phyloP scores from a whole-genome alignment of 2,329 filamentous ascomycete genomes.

The Calonectria crousiana region DNA sequence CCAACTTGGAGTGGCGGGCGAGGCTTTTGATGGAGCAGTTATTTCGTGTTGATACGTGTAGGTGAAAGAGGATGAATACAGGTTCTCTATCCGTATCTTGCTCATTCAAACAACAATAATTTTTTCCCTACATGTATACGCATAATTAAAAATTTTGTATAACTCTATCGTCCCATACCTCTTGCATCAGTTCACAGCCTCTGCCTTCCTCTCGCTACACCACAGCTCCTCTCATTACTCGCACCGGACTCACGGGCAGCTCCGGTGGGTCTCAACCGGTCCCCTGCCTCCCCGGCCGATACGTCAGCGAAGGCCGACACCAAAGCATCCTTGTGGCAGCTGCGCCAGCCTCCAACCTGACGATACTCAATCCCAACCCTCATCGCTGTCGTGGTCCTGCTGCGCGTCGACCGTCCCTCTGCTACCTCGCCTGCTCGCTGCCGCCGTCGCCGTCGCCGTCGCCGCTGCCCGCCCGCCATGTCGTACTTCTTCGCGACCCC shows the following conservation, averaged over 20 bases:
- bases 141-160: not conserved
- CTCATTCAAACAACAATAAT: not conserved
- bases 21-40: not conserved
- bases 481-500: slow-evolving; percentile 99
- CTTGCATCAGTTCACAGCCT: slow-evolving; percentile 12
- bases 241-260: slow-evolving; percentile 28
- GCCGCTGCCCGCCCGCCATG: slow-evolving; percentile 67
- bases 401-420: slow-evolving; percentile 8
- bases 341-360: slow-evolving; percentile 37
- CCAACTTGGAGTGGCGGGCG: not conserved
- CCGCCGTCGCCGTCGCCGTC: not conserved
- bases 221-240: not conserved
- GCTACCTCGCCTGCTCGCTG: not conserved
- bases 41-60: not conserved
- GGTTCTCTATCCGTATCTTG: not conserved
- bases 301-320: slow-evolving; percentile 49
- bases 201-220: not conserved
- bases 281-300: slow-evolving; percentile 44
- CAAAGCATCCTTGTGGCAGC: slow-evolving; percentile 36
- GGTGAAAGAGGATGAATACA: not conserved
- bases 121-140: not conserved
- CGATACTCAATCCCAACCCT: slow-evolving; percentile 13
- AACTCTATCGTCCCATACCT: not conserved
- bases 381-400: not conserved
- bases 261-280: slow-evolving; percentile 40